Evolutionary conservation across 129 eudicot genomes (phyloP).

Genomic region (Flaveria robusta): DNA sequence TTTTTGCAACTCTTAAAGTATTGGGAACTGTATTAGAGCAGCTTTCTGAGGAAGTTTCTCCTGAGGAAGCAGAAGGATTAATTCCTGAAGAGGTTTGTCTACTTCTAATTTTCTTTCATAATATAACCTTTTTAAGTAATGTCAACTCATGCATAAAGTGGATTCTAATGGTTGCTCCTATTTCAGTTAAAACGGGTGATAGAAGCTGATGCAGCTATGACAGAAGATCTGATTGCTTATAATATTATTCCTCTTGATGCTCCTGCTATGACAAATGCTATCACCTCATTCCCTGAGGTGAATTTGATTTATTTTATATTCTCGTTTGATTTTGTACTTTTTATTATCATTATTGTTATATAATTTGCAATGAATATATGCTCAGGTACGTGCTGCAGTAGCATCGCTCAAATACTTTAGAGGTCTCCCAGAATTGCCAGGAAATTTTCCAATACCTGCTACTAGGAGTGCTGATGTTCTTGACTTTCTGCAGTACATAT

Average conservation of each 20-base stretch:
- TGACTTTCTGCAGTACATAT: slow-evolving; percentile 81
- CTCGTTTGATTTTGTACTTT: neutral
- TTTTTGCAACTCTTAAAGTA: slow-evolving; percentile 94
- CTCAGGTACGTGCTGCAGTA: slow-evolving; percentile 84
- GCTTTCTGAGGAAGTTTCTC: slow-evolving; percentile 74
- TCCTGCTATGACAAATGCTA: slow-evolving; percentile 66
- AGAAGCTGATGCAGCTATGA: slow-evolving; percentile 95
- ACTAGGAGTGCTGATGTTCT: slow-evolving; percentile 81
- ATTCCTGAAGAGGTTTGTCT: slow-evolving; percentile 81
- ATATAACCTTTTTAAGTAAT: neutral
- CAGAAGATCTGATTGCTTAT: slow-evolving; percentile 86
- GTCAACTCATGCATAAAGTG: neutral
- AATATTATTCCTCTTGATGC: slow-evolving; percentile 96
- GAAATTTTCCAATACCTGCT: slow-evolving; percentile 62
- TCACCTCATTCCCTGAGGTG: slow-evolving; percentile 78
- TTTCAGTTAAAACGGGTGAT: slow-evolving; percentile 75
- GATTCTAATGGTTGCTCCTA: slow-evolving; percentile 17
- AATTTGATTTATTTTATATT: slow-evolving; percentile 24
- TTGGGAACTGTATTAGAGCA: slow-evolving; percentile 85
- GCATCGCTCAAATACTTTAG: slow-evolving; percentile 72
- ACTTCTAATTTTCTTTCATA: slow-evolving; percentile 9
- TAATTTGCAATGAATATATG: slow-evolving; percentile 4
- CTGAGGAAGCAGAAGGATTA: slow-evolving; percentile 85
- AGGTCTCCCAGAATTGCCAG: slow-evolving; percentile 82
- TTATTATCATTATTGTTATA: slow-evolving; percentile 5